Percentiles rank a stretch among this genome's conserved stretches.
Evolutionary conservation across 495 filamentous ascomycete genomes (phyloP).

Genomic region (Lasiosphaeris hirsuta): DNA sequence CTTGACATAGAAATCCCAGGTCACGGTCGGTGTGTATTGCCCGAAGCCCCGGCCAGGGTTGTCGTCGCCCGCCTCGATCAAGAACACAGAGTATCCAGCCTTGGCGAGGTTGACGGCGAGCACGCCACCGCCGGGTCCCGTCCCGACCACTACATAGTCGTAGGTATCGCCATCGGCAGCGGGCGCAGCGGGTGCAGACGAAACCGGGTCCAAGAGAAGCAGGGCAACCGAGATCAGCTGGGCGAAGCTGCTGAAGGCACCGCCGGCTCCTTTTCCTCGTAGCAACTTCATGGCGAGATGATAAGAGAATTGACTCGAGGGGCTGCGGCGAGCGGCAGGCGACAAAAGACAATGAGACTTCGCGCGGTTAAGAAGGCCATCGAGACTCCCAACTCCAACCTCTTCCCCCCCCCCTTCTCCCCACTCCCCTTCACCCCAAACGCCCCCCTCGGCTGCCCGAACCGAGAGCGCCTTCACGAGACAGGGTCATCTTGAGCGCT

Average conservation of each 20-base stretch:
- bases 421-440: not conserved
- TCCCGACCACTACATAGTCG: constrained; percentile 38
- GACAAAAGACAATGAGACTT: not conserved
- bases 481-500: not conserved
- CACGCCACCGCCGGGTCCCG: constrained; percentile 56
- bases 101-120: constrained; percentile 56
- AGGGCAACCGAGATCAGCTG: not conserved
- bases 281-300: not conserved
- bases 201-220: not conserved
- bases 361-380: not conserved
- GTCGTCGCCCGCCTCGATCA: constrained; percentile 59
- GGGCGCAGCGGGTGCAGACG: not conserved
- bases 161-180: constrained; percentile 35
- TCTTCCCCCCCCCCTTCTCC: not conserved
- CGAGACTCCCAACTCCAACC: not conserved
- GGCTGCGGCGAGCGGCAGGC: not conserved
- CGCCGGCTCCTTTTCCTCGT: not conserved
- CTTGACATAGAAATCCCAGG: constrained; percentile 38
- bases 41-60: constrained; percentile 26
- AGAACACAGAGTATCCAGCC: constrained; percentile 51
- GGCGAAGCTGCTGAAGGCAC: not conserved
- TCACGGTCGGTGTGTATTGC: constrained; percentile 32
- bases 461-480: not conserved
- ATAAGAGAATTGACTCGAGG: no score
- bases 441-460: not conserved